phyloP scores from a whole-genome alignment of 805 yeast genomes.

The Spathaspora sp. region DNA sequence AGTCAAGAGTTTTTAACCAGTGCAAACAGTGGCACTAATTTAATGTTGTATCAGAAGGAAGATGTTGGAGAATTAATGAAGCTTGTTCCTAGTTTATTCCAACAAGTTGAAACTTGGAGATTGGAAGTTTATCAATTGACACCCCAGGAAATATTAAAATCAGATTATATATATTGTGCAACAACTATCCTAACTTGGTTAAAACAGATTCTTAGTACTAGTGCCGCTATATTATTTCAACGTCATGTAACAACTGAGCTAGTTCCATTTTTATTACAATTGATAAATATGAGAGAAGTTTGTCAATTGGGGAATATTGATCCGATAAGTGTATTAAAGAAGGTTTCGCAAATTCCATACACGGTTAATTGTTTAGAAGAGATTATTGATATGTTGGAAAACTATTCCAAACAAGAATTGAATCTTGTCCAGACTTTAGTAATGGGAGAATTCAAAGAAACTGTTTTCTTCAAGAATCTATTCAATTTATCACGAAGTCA shows the following conservation, averaged over 20 bases:
- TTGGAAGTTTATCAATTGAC: constrained; percentile 29
- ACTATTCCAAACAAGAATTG: constrained; percentile 24
- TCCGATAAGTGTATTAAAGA: constrained; percentile 45
- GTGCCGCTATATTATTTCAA: constrained; percentile 50
- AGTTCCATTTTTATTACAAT: constrained; percentile 64
- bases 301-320: constrained; percentile 64
- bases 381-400: constrained; percentile 38
- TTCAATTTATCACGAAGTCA: constrained; percentile 49
- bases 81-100: constrained; percentile 42
- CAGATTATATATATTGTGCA: constrained; percentile 60
- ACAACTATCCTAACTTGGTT: constrained; percentile 66
- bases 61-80: constrained; percentile 21
- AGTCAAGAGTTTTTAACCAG: constrained; percentile 37
- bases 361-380: constrained; percentile 15
- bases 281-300: constrained; percentile 72
- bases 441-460: constrained; percentile 66
- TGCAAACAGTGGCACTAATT: constrained; percentile 25
- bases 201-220: constrained; percentile 48
- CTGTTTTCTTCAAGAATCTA: constrained; percentile 66
- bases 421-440: constrained; percentile 53
- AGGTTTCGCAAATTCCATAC: constrained; percentile 42
- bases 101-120: constrained; percentile 40
- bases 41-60: constrained; percentile 27
- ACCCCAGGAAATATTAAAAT: constrained; percentile 55
- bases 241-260: constrained; percentile 48